Base-by-base conservation (phyloP, 805 yeast species). In the Myxozyma geophila region DNA sequence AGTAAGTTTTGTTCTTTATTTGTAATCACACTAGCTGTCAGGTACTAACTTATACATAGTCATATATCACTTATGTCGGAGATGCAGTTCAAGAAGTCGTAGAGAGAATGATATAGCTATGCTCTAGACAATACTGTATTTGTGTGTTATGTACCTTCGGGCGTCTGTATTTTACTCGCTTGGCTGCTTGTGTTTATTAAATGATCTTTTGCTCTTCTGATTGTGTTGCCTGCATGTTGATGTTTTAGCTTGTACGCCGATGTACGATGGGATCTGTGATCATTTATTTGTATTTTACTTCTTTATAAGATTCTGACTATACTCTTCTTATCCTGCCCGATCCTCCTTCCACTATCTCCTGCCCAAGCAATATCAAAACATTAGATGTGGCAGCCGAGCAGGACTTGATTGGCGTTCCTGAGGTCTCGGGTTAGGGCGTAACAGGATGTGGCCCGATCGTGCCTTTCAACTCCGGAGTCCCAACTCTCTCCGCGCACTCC, bases 61-160 rank as follows among this genome's bases (percentile, higher is more conserved):
- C 68, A 65, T 37, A 41, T 65, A 13, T 63, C 68, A 41, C 50
- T 65, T 43, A 46, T 64, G 53, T 54, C 67, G 19, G 68, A 65
- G 54, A 28, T 65, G 52, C 68, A 65, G 57, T 65, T 65, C 48
- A 59, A 57, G 47, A 63, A 61, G 54, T 44, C 57, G 37, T 39
- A 43, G 19, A 36, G 33, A 13, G 19, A 5, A 10, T 36, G 19
- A 37, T 33, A 10, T 10, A 12, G 53, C 19, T 10, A 48, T 28
- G 13, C 17, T 17, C 15, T 13, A 39, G 53, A 19, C 15, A n/a
- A 7, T 36, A 47, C 15, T 47, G 35, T 36, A 23, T 47, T 37
- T 48, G 17, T 33, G 7, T 44, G 44, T 54, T 13, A 7, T 36
- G 39, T 52, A 33, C 40, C 36, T 39, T 51, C 9, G n/a, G n/a